These are phyloP conservation scores for Corymbia citriodora DNA, from an alignment of 441 rosid genomes.

Conservation along the genomic window DNA sequence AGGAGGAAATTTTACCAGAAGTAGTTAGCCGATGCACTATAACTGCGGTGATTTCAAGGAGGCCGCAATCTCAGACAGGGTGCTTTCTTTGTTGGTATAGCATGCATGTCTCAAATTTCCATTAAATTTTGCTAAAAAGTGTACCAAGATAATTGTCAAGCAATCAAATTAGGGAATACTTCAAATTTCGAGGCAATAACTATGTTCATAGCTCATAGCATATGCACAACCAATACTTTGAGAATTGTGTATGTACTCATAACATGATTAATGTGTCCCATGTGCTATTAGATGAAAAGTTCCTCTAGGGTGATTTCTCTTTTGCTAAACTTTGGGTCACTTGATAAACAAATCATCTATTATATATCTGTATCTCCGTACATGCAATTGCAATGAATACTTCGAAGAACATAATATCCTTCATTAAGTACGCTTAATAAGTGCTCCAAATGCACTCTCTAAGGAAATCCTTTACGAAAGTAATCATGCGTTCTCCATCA, in stretches of 20 bases:
- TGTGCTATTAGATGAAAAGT: background rate
- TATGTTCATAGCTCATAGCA: background rate
- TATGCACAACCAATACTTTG: background rate
- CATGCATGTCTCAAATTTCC: background rate
- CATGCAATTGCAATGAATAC: background rate
- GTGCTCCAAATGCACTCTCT: background rate
- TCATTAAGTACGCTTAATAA: background rate
- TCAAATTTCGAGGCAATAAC: background rate
- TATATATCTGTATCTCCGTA: background rate
- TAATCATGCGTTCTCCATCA: background rate
- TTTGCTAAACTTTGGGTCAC: background rate
- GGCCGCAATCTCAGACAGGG: background rate
- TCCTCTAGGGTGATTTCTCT: background rate
- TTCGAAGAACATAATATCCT: background rate
- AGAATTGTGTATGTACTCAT: background rate
- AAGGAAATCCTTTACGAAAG: background rate
- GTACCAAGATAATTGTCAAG: background rate
- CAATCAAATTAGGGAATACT: background rate
- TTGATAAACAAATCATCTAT: background rate
- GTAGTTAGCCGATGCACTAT: background rate
- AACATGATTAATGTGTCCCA: background rate
- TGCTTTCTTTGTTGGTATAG: background rate
- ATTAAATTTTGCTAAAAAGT: background rate
- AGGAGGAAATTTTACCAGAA: background rate
- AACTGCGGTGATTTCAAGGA: background rate